Evolutionary conservation across 345 rosid species (phyloP).

Genomic region (Clausena lansium): DNA sequence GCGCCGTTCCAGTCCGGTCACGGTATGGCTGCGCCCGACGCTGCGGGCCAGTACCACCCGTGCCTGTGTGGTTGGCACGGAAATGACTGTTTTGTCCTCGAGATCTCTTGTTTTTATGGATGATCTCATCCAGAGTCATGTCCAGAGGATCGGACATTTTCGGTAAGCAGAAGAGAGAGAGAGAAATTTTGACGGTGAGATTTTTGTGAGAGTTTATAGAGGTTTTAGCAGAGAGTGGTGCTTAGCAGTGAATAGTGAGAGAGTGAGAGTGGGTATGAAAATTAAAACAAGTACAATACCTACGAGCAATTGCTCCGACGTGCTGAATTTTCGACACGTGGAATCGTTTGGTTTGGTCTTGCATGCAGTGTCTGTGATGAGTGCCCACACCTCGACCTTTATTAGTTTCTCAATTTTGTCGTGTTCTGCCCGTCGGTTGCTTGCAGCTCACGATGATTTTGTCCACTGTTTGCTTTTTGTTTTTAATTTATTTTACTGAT

Average conservation of each 20-base stretch:
- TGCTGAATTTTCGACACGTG: not conserved
- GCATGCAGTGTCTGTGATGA: not conserved
- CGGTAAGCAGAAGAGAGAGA: not conserved
- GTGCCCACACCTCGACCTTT: not conserved
- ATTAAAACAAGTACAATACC: too few species aligned
- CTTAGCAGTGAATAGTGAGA: too few species aligned
- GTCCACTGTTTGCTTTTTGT: too few species aligned
- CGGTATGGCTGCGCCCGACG: slow-evolving; percentile 24
- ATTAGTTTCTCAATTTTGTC: not conserved
- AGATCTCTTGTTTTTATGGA: slow-evolving; percentile 32
- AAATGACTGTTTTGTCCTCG: slow-evolving; percentile 9
- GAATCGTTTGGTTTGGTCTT: not conserved
- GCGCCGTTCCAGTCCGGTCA: slow-evolving; percentile 26
- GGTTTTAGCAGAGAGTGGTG: not conserved
- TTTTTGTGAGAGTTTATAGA: not conserved
- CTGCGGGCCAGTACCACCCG: slow-evolving; percentile 23
- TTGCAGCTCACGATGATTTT: not conserved
- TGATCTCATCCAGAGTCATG: slow-evolving; percentile 59
- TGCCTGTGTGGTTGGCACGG: slow-evolving; percentile 7
- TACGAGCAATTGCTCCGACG: not conserved
- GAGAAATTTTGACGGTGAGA: not conserved
- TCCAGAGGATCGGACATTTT: slow-evolving; percentile 44
- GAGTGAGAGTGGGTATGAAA: too few species aligned
- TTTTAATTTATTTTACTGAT: too few species aligned
- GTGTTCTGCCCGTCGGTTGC: not conserved